Evolutionary conservation across 164 flowering plant species (phyloP), one percentile per base, ranked within the genome.

Genomic region (Aristolochia fimbriata): DNA sequence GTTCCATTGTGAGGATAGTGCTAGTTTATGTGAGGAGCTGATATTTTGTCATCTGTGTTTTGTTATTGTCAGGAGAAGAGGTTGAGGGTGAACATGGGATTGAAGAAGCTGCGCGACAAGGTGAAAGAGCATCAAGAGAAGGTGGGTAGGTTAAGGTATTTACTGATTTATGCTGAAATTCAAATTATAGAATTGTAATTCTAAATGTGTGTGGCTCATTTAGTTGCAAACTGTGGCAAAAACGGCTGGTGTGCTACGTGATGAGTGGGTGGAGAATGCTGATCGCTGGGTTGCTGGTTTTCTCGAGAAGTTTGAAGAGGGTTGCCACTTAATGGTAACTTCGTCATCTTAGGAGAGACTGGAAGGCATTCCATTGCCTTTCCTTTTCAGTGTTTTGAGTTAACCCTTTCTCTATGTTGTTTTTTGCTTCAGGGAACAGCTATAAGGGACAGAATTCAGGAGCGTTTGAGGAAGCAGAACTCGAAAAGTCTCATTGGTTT

Each of bases 111-210:
- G 33, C 96, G 82, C 1, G 96, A 90, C 63, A 87, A 83, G 83
- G 99, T 88, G 51, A 90, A 86, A 74, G 81, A 93, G 61, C 98
- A 93, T 0, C 98, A 90, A 75, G 98, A 90, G 70, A 88, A 81
- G 64, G 97, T 93, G 65, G 73, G 10, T 60, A 63, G n/a, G 45
- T 51, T n/a, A 27, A 52, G 10, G 3, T 23, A 9, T 52, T 52
- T 4, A 52, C 1, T 1, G 23, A 14, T 22, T 52, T 0, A 22
- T 17, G 12, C 4, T 3, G 23, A 22, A 14, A 22, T 52, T 23
- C 16, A 1, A 22, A 27, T 3, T 22, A 22, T 52, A 13, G 8
- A 37, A 37, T 37, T 37, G 43, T 3, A 7, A 0, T 37, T 7
- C 8, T 37, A 37, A 37, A 37, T 7, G 12, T 37, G 22, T 6